A percentile compares a stretch with the other conserved stretches of the same genome.
Conservation (phyloP, 2,329 filamentous ascomycete species). For the Xylaria multiplex region DNA sequence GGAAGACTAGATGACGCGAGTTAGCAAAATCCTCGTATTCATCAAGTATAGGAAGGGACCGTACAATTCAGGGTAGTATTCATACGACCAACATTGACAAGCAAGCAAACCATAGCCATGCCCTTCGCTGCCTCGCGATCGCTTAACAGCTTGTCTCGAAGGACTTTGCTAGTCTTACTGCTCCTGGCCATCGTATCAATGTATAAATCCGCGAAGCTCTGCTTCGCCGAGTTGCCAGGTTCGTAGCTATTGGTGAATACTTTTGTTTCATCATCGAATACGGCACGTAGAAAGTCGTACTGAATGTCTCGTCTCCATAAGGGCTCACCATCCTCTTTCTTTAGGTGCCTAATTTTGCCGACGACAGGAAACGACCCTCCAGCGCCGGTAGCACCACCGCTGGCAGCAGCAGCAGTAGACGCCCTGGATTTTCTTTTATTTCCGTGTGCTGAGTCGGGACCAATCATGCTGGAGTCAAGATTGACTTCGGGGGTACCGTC, state of each 20-base stretch:
- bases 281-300: constrained; percentile 82
- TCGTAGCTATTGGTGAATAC: constrained; percentile 95
- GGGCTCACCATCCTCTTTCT: constrained; percentile 89
- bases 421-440: constrained; percentile 45
- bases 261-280: constrained; percentile 77
- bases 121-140: constrained; percentile 92
- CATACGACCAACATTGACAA: constrained; percentile 98
- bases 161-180: constrained; percentile 98
- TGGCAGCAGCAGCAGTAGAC: constrained; percentile 32
- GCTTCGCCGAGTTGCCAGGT: constrained; percentile 63
- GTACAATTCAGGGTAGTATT: constrained; percentile 98
- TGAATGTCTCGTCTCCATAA: constrained; percentile 90
- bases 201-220: constrained; percentile 93
- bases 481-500: constrained; percentile 40
- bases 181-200: constrained; percentile 98
- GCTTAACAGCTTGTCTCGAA: constrained; percentile 94
- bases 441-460: constrained; percentile 40
- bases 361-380: constrained; percentile 46
- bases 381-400: constrained; percentile 32
- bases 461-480: constrained; percentile 45
- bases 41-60: constrained; percentile 46
- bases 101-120: constrained; percentile 98
- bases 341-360: constrained; percentile 83
- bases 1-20: constrained; percentile 72
- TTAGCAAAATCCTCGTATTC: constrained; percentile 17